phyloP scores from a whole-genome alignment of 345 rosid species.

The Rhizophora mangle region DNA sequence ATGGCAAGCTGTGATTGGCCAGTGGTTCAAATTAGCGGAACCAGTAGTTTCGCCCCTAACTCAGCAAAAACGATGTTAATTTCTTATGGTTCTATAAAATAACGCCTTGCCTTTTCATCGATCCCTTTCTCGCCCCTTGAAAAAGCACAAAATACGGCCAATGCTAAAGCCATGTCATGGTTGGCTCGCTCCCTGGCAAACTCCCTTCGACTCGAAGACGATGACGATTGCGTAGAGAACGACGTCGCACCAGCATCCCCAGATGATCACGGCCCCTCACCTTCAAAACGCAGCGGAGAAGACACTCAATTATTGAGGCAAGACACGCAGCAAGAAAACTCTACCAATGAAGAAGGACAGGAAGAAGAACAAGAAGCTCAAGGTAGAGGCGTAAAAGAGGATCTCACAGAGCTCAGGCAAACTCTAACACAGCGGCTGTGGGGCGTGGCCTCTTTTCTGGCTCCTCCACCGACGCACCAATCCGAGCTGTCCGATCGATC shows the following conservation, averaged over 20 bases:
- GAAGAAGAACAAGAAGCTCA: constrained; percentile 34
- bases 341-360: neutral
- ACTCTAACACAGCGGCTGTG: constrained; percentile 72
- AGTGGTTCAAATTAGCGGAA: too few relatives aligned
- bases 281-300: constrained; percentile 16
- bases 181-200: constrained; percentile 72
- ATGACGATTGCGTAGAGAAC: constrained; percentile 26
- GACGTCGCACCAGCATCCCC: constrained; percentile 20
- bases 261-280: constrained; percentile 7
- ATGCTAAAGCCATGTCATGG: constrained; percentile 60
- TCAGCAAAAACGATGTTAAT: neutral
- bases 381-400: constrained; percentile 82
- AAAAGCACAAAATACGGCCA: neutral
- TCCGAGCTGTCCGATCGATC: constrained; percentile 29
- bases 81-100: too few relatives aligned
- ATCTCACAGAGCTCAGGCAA: constrained; percentile 66
- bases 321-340: constrained; percentile 2
- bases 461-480: constrained; percentile 38
- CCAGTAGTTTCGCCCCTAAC: constrained; percentile 13
- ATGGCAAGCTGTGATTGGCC: too few relatives aligned
- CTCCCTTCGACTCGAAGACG: constrained; percentile 74
- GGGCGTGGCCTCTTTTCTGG: constrained; percentile 94
- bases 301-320: constrained; percentile 15
- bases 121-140: constrained; percentile 24
- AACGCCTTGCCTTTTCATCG: neutral